Conservation (phyloP, 2,329 filamentous ascomycete species). For the Gnomoniopsis smithogilvyi region DNA sequence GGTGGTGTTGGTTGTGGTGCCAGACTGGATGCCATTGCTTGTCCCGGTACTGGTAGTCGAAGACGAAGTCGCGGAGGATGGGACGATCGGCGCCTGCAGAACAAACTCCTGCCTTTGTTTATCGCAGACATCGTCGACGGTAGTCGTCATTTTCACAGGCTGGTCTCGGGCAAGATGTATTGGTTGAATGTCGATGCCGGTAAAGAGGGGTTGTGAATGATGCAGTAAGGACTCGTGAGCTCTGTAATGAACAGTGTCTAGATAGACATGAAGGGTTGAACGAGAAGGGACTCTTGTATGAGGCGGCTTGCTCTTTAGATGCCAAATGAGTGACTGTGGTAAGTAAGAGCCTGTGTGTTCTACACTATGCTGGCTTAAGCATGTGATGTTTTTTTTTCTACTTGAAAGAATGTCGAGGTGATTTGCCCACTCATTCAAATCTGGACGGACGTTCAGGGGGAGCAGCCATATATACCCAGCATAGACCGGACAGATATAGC, state of each 20-base stretch:
- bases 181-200: neutral
- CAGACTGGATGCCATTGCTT: neutral
- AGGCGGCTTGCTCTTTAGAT: neutral
- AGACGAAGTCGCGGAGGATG: neutral
- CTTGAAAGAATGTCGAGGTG: constrained; percentile 9
- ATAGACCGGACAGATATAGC: neutral
- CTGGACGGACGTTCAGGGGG: neutral
- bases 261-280: neutral
- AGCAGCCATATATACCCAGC: constrained; percentile 2
- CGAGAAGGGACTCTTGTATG: constrained; percentile 4
- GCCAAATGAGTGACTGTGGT: constrained; percentile 12
- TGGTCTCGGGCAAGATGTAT: neutral
- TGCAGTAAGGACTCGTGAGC: neutral
- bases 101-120: constrained; percentile 24
- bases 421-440: constrained; percentile 8
- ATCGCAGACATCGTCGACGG: constrained; percentile 24
- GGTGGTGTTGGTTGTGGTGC: constrained; percentile 28
- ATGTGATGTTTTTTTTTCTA: constrained; percentile 10
- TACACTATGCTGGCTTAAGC: constrained; percentile 14
- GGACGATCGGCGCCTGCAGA: constrained; percentile 21
- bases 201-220: neutral
- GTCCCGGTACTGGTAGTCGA: neutral
- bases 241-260: neutral
- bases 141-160: constrained; percentile 25
- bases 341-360: constrained; percentile 3